Base-by-base conservation (phyloP, 116 monocot species). In the Papilionanthe hybrid region DNA sequence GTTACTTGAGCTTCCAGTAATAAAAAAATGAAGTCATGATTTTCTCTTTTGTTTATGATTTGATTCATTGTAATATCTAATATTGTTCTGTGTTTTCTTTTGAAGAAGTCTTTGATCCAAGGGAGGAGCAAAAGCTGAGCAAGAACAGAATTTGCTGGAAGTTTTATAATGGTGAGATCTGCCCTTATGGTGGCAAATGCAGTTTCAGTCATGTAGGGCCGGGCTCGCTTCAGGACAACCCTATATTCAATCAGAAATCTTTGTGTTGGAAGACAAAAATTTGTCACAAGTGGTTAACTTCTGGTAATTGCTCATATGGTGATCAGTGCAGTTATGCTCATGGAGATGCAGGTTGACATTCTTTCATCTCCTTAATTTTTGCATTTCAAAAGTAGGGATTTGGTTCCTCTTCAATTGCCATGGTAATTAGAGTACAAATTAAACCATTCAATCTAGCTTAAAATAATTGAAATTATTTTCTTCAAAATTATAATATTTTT, bases 251-350 rank as follows among this genome's bases (percentile, higher is more conserved):
- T 32, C 75, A 57, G 48, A 79, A 68, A 30, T 25, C 77, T 19
- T 55, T 25, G 41, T 78, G 55, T 19, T 88, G 82, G 84, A 88
- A 89, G 76, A 79, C 80, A 23, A 90, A 79, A 79, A 75, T 82
- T 30, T 88, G 86, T 44, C 80, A 86, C 77, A 81, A 85, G 75
- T 90, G 80, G 85, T 80, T 76, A 37, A 55, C 55, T 41, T 75
- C 63, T 6, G 85, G 91, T 3, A 18, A 9, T 66, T 89, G 85
- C 77, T 29, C 75, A 4, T 83, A 77, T 72, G 91, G 89, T 9
- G 81, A 81, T 37, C n/a, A 48, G 1, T 89, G 90, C 82, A 74
- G 42, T 50, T 89, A 78, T 77, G 81, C 87, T 78, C 89, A 89
- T 84, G 85, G 82, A 27, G 9, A 32, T 78, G 81, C 79, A 87